Conservation (phyloP, 805 yeast species). For the Nakazawaea siamensis region DNA sequence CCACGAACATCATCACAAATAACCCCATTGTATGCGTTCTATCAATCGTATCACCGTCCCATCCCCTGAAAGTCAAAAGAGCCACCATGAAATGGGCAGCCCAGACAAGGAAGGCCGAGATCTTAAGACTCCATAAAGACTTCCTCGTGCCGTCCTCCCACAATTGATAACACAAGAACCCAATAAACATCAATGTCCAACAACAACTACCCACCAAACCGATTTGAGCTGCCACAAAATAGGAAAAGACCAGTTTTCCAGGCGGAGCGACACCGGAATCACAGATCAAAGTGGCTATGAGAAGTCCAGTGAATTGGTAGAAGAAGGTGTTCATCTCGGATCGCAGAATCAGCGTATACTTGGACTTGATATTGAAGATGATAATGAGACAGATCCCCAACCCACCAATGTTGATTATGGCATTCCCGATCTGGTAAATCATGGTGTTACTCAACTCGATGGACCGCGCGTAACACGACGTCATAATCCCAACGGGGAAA, state of each 20-base stretch:
- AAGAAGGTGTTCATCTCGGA: constrained; percentile 74
- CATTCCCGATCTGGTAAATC: constrained; percentile 82
- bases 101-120: constrained; percentile 49
- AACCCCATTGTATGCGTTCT: constrained; percentile 53
- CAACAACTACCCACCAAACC: constrained; percentile 71
- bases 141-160: constrained; percentile 89
- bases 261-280: constrained; percentile 94
- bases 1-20: constrained; percentile 59
- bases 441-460: constrained; percentile 86
- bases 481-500: constrained; percentile 53
- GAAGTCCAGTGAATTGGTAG: constrained; percentile 48
- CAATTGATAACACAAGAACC: constrained; percentile 75
- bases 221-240: constrained; percentile 75
- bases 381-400: constrained; percentile 59
- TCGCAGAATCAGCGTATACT: constrained; percentile 93
- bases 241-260: constrained; percentile 64
- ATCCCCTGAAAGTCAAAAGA: constrained; percentile 63
- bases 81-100: constrained; percentile 58
- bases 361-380: constrained; percentile 66
- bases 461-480: constrained; percentile 78
- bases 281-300: constrained; percentile 63
- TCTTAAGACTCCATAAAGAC: constrained; percentile 51
- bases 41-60: constrained; percentile 38
- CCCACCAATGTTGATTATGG: constrained; percentile 76
- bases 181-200: constrained; percentile 60